Evolutionary conservation across 306 rosid species (phyloP).

Genomic region (Vicia faba): DNA sequence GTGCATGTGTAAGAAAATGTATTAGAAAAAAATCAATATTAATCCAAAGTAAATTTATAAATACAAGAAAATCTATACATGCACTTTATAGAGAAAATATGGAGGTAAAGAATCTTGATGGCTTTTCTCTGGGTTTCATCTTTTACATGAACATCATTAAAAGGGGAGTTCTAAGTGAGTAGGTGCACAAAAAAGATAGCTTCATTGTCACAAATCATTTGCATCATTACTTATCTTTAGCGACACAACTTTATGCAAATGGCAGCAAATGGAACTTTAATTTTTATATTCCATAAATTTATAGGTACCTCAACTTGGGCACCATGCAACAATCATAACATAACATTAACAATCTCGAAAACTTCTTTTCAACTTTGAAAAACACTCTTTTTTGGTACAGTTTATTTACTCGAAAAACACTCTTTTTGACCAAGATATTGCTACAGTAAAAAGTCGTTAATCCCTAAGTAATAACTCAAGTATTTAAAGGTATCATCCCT

Average conservation of each 20-base stretch:
- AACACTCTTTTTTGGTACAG: too few relatives aligned
- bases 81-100: not conserved
- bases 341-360: not conserved
- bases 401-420: too few relatives aligned
- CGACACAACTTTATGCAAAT: constrained; percentile 29
- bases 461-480: too few relatives aligned
- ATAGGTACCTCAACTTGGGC: constrained; percentile 7
- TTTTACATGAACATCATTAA: constrained; percentile 28
- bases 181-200: not conserved
- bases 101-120: not conserved
- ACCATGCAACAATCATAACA: constrained; percentile 33
- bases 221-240: constrained; percentile 12
- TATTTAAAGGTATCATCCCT: too few relatives aligned
- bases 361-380: not conserved
- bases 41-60: too few relatives aligned
- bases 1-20: too few relatives aligned
- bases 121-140: constrained; percentile 28
- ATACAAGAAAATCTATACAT: too few relatives aligned
- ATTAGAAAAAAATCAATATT: too few relatives aligned
- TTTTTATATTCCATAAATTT: constrained; percentile 25
- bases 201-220: constrained; percentile 39
- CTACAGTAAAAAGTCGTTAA: too few relatives aligned
- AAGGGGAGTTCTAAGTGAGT: not conserved
- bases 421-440: too few relatives aligned
- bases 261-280: constrained; percentile 35